Evolutionary conservation across 495 filamentous ascomycete species (phyloP).

Genomic region (Daldinia childiae): DNA sequence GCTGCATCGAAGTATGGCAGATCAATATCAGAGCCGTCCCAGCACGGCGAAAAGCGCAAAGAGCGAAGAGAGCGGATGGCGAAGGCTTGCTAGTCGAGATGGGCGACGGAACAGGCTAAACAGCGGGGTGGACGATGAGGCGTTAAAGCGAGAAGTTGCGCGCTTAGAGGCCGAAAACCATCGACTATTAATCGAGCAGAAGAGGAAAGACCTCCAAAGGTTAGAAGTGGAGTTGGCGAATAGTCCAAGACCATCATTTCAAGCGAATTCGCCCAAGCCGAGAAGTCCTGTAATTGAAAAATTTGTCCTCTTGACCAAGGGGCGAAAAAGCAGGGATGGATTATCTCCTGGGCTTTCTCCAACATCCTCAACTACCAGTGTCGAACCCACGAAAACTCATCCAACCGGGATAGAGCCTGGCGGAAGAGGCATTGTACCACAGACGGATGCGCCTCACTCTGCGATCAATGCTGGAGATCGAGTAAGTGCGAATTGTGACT

Average conservation of each 20-base stretch:
- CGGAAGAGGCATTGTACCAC: slow-evolving; percentile 62
- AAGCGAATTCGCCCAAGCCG: slow-evolving; percentile 36
- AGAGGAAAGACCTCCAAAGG: slow-evolving; percentile 56
- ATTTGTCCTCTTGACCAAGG: slow-evolving; percentile 50
- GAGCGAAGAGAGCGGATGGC: slow-evolving; percentile 38
- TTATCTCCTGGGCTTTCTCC: slow-evolving; percentile 44
- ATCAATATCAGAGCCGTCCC: slow-evolving; percentile 37
- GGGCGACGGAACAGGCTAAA: slow-evolving; percentile 34
- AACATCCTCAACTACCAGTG: slow-evolving; percentile 37
- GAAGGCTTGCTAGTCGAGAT: slow-evolving; percentile 35
- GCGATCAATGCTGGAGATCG: slow-evolving; percentile 84
- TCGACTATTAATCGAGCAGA: slow-evolving; percentile 56
- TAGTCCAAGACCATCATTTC: slow-evolving; percentile 21
- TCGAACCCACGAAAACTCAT: slow-evolving; percentile 35
- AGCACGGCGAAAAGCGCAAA: slow-evolving; percentile 37
- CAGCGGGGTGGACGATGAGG: slow-evolving; percentile 32
- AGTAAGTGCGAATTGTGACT: slow-evolving; percentile 54
- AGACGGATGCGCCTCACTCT: slow-evolving; percentile 82
- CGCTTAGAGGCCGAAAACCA: slow-evolving; percentile 53
- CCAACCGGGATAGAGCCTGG: slow-evolving; percentile 46
- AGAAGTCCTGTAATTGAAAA: slow-evolving; percentile 53
- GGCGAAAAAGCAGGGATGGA: slow-evolving; percentile 45
- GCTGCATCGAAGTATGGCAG: slow-evolving; percentile 32
- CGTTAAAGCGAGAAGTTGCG: slow-evolving; percentile 32
- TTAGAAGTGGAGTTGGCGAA: slow-evolving; percentile 55